These are phyloP conservation scores for Neurospora sp. DNA, from an alignment of 495 filamentous ascomycete genomes.

Conservation along the genomic window DNA sequence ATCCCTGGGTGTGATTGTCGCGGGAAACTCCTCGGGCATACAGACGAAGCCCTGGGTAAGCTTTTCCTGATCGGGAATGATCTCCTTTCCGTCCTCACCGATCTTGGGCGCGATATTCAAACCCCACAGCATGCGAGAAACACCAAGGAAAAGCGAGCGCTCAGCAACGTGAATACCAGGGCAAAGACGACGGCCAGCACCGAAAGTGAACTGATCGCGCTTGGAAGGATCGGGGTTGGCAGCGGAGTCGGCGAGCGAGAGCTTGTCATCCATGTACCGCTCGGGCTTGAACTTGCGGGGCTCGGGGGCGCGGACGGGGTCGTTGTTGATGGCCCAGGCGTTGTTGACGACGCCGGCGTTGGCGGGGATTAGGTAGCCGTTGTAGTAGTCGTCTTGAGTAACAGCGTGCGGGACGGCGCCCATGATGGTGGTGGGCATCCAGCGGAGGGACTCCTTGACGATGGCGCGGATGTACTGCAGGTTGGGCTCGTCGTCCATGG, in stretches of 20 bases:
- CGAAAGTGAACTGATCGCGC: slow-evolving; percentile 43
- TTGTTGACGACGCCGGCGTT: slow-evolving; percentile 36
- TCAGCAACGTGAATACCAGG: slow-evolving; percentile 51
- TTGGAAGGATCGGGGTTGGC: slow-evolving; percentile 24
- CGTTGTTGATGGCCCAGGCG: slow-evolving; percentile 36
- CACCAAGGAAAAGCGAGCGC: slow-evolving; percentile 39
- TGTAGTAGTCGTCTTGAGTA: slow-evolving; percentile 40
- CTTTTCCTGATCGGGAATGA: slow-evolving; percentile 30
- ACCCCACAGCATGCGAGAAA: slow-evolving; percentile 44
- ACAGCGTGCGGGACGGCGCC: slow-evolving; percentile 46
- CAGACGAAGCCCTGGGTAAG: slow-evolving; percentile 36
- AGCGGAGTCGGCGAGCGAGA: slow-evolving; percentile 19
- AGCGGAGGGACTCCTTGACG: slow-evolving; percentile 50
- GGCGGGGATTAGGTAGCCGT: slow-evolving; percentile 44
- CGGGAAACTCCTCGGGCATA: slow-evolving; percentile 30
- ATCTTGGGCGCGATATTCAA: slow-evolving; percentile 35
- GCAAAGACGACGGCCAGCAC: slow-evolving; percentile 51
- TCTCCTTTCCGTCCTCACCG: slow-evolving; percentile 23
- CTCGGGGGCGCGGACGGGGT: slow-evolving; percentile 26
- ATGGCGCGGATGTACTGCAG: slow-evolving; percentile 44
- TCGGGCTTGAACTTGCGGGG: slow-evolving; percentile 28
- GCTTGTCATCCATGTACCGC: slow-evolving; percentile 20
- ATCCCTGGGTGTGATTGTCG: slow-evolving; percentile 24
- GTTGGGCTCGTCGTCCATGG: slow-evolving; percentile 38
- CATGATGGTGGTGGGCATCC: slow-evolving; percentile 47